phyloP scores from a whole-genome alignment of 305 asterid genomes.

The Fraxinus ornus region DNA sequence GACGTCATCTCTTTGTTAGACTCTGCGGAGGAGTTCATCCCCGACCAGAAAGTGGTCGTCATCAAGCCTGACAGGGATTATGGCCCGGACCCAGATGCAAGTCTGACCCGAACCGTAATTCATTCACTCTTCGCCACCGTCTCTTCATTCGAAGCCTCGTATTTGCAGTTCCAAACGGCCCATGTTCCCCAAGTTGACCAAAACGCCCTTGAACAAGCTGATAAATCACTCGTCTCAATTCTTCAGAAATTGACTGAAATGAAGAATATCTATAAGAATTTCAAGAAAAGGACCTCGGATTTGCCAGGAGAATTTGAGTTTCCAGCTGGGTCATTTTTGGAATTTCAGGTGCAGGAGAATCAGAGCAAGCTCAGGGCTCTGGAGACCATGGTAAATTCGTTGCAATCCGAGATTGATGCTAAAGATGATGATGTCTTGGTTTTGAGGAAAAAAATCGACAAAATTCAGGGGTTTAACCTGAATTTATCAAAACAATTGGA shows the following conservation, averaged over 20 bases:
- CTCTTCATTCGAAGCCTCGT: constrained; percentile 86
- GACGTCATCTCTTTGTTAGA: constrained; percentile 61
- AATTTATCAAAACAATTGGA: constrained; percentile 51
- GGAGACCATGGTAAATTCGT: constrained; percentile 76
- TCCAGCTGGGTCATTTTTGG: constrained; percentile 58
- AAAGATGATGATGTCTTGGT: constrained; percentile 72
- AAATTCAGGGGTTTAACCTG: constrained; percentile 31
- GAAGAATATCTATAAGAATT: constrained; percentile 53
- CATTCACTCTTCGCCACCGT: constrained; percentile 65
- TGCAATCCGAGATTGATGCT: constrained; percentile 70
- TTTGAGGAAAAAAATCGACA: constrained; percentile 58
- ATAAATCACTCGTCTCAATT: constrained; percentile 58
- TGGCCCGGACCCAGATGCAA: constrained; percentile 22
- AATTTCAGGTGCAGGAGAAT: constrained; percentile 92
- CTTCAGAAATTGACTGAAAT: constrained; percentile 66
- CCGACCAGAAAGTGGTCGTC: constrained; percentile 85
- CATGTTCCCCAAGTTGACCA: constrained; percentile 76
- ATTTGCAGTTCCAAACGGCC: constrained; percentile 81
- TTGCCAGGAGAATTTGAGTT: constrained; percentile 38
- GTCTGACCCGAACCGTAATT: constrained; percentile 45
- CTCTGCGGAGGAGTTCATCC: constrained; percentile 78
- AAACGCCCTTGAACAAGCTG: constrained; percentile 60
- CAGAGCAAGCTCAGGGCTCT: constrained; percentile 94
- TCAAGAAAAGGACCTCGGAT: constrained; percentile 32
- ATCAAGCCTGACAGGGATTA: constrained; percentile 62